Percentiles rank a stretch among this genome's conserved stretches.
phyloP scores from a whole-genome alignment of 2,329 filamentous ascomycete species.

The Penicillium concentricum region DNA sequence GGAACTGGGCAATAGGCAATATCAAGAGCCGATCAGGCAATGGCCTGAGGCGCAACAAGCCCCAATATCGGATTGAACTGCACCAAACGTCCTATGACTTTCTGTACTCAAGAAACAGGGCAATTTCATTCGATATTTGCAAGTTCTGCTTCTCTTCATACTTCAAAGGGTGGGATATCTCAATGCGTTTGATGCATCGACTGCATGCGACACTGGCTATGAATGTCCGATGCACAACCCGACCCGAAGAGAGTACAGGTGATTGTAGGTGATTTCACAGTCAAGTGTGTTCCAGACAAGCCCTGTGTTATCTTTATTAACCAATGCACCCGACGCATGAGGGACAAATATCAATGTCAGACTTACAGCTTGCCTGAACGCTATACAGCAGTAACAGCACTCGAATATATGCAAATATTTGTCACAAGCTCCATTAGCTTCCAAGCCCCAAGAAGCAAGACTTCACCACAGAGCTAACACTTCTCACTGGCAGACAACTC shows the following conservation, averaged over 20 bases:
- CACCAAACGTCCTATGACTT: background rate
- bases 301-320: conserved; percentile 1
- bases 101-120: background rate
- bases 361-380: background rate
- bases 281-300: background rate
- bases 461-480: background rate
- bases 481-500: background rate
- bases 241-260: background rate
- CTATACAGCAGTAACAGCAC: background rate
- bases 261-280: background rate
- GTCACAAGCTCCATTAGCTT: background rate
- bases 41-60: background rate
- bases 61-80: background rate
- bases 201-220: background rate
- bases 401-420: background rate
- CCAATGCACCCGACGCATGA: background rate
- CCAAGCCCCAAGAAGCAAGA: background rate
- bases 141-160: conserved; percentile 4
- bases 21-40: background rate
- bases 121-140: background rate
- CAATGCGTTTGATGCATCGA: background rate
- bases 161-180: background rate
- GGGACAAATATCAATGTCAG: background rate
- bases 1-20: background rate
- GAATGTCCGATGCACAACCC: background rate